Evolutionary conservation across 495 filamentous ascomycete species (phyloP).

Genomic region (Delitschia confertaspora): DNA sequence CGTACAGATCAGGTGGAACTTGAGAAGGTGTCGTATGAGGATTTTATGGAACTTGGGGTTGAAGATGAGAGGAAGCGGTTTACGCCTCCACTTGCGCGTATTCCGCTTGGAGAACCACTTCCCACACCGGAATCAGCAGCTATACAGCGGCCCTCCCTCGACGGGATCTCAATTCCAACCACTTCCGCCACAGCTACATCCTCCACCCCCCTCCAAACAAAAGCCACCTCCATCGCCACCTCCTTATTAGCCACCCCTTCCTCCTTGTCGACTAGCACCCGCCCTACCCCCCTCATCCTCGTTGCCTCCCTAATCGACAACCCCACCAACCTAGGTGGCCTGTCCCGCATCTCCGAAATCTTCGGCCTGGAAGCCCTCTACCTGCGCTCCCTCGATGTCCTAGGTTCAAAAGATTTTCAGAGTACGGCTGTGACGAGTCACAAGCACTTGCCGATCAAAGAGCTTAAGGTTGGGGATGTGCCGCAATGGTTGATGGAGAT

Average conservation of each 20-base stretch:
- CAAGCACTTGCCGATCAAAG: conserved; percentile 38
- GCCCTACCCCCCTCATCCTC: conserved; percentile 33
- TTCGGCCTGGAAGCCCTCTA: conserved; percentile 38
- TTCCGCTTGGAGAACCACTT: conserved; percentile 4
- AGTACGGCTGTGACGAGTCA: conserved; percentile 39
- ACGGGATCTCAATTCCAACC: background rate
- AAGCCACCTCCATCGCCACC: conserved; percentile 20
- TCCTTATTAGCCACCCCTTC: conserved; percentile 1
- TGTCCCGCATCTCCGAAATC: conserved; percentile 42
- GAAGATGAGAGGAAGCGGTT: conserved; percentile 2
- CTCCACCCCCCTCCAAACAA: conserved; percentile 25
- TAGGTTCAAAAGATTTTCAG: conserved; percentile 36
- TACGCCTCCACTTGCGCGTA: background rate
- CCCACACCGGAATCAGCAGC: conserved; percentile 1
- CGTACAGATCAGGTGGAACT: conserved; percentile 24
- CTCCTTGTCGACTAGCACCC: conserved; percentile 1
- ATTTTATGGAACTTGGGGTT: conserved; percentile 13
- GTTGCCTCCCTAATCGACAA: conserved; percentile 44
- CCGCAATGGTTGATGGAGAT: conserved; percentile 27
- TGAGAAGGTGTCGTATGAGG: conserved; percentile 17
- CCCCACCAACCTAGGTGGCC: conserved; percentile 41
- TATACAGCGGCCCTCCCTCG: too few relatives aligned
- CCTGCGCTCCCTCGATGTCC: conserved; percentile 27
- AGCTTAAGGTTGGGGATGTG: conserved; percentile 29
- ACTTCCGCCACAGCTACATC: background rate